Evolutionary conservation across 2,329 filamentous ascomycete species (phyloP), one percentile per base, ranked within the genome.

Genomic region (Mycosphaerella arachidis): DNA sequence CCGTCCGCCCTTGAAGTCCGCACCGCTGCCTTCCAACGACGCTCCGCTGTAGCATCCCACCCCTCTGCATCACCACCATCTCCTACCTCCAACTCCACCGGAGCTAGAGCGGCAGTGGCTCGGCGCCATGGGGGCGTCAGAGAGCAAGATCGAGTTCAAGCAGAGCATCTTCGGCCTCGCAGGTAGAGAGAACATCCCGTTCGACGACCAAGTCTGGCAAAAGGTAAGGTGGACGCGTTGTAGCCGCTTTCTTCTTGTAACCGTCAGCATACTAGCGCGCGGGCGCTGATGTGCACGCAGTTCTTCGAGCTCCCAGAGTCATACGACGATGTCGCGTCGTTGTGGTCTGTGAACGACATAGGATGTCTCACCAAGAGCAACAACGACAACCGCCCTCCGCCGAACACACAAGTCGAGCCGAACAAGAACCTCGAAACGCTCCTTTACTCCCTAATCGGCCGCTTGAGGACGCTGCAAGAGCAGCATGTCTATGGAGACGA

Each of bases 131-230:
- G 94, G 94, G 77, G 93, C 93, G 74, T 97, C 93, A 78, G 93
- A 97, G 80, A 97, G 93, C 71, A 97, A 97, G 84, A 87, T 97
- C 73, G 91, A 93, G 73, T 97, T 99, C 84, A 97, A 97, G 79
- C 91, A 96, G 78, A 93, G 92, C 78, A 96, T 97, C 79, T 97
- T 97, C 81, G 87, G 90, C 73, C 86, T 99, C 61, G 94, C 92
- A n/a, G 92, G 96, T 75, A 89, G 96, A 75, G 86, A 87, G 67
- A 83, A 90, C 74, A 97, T 97, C 72, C 83, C 91, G 61, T 86
- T 91, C 58, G 89, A 94, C 76, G 91, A 97, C 78, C 82, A 86
- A 18, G 97, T 96, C 79, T 99, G 94, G 94, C 87, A 89, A 65
- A 90, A 91, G 74, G 92, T 95, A 78, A 72, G 89, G 57, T 31